Conservation (phyloP, 2,329 filamentous ascomycete genomes). For the Pseudopithomyces chartarum region DNA sequence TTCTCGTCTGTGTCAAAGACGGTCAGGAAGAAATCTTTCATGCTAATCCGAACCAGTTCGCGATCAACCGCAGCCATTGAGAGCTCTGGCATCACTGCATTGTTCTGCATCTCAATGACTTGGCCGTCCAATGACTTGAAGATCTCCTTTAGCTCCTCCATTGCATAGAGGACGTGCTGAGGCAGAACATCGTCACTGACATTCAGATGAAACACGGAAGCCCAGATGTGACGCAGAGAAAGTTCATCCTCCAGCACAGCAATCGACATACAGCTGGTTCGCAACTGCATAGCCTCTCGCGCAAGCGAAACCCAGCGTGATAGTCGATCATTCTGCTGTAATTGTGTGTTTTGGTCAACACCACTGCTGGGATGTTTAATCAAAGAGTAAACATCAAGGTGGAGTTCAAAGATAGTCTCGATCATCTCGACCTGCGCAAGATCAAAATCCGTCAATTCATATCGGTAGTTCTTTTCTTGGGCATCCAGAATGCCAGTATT, state of each 20-base stretch:
- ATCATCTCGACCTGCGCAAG: conserved; percentile 56
- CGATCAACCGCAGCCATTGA: conserved; percentile 83
- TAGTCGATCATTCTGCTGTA: conserved; percentile 62
- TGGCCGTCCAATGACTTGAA: conserved; percentile 55
- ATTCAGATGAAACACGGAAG: conserved; percentile 65
- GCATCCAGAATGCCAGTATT: conserved; percentile 33
- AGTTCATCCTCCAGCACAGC: conserved; percentile 46
- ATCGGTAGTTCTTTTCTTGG: conserved; percentile 16
- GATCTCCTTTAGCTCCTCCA: conserved; percentile 65
- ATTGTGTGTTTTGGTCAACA: conserved; percentile 56
- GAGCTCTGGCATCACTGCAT: conserved; percentile 84
- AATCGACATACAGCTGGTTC: conserved; percentile 28
- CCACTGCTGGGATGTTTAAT: conserved; percentile 66
- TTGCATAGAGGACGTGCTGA: conserved; percentile 65
- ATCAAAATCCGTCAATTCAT: conserved; percentile 36
- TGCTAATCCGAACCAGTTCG: conserved; percentile 89
- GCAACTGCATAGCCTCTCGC: conserved; percentile 57
- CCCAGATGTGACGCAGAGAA: conserved; percentile 68
- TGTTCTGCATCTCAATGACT: conserved; percentile 74
- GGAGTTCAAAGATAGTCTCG: conserved; percentile 68
- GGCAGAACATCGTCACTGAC: conserved; percentile 61
- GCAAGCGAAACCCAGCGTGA: conserved; percentile 65
- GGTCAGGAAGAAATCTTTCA: conserved; percentile 93
- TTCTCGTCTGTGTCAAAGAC: conserved; percentile 84
- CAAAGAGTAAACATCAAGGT: conserved; percentile 68